Percentiles rank a stretch among this genome's conserved stretches.
Evolutionary conservation across 2,329 filamentous ascomycete genomes (phyloP).

Genomic region (Fusarium ramigenum): DNA sequence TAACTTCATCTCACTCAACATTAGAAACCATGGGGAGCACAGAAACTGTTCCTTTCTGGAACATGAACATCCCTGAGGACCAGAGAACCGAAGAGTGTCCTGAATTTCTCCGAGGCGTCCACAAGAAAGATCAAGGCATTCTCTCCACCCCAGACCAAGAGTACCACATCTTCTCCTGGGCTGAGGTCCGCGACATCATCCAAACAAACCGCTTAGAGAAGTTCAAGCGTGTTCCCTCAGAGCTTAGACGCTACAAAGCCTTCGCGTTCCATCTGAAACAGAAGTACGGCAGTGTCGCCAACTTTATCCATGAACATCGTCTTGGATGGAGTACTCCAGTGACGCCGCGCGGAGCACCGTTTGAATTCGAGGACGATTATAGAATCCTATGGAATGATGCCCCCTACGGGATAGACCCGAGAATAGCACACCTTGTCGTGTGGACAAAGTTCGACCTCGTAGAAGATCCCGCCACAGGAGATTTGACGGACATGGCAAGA

Average conservation of each 20-base stretch:
- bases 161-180: conserved; percentile 74
- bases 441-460: conserved; percentile 90
- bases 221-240: conserved; percentile 80
- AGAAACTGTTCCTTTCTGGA: conserved; percentile 74
- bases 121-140: conserved; percentile 74
- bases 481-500: conserved; percentile 72
- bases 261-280: conserved; percentile 72
- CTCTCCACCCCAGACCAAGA: conserved; percentile 75
- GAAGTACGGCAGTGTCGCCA: conserved; percentile 79
- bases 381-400: conserved; percentile 90
- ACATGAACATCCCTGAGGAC: conserved; percentile 75
- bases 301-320: conserved; percentile 76
- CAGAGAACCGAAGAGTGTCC: conserved; percentile 76
- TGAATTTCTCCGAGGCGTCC: conserved; percentile 70
- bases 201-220: conserved; percentile 73
- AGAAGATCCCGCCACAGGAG: conserved; percentile 71
- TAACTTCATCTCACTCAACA: conserved; percentile 8
- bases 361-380: conserved; percentile 64
- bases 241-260: conserved; percentile 80
- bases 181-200: conserved; percentile 71
- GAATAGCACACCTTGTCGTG: conserved; percentile 85
- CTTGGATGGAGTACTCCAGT: conserved; percentile 71
- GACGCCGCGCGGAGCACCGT: conserved; percentile 48
- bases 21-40: conserved; percentile 49
- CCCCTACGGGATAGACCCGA: conserved; percentile 85